Percentiles rank a stretch among this genome's conserved stretches.
Evolutionary conservation across 371 early-diverging fungal species (phyloP).

Genomic region (Mucor sp.): DNA sequence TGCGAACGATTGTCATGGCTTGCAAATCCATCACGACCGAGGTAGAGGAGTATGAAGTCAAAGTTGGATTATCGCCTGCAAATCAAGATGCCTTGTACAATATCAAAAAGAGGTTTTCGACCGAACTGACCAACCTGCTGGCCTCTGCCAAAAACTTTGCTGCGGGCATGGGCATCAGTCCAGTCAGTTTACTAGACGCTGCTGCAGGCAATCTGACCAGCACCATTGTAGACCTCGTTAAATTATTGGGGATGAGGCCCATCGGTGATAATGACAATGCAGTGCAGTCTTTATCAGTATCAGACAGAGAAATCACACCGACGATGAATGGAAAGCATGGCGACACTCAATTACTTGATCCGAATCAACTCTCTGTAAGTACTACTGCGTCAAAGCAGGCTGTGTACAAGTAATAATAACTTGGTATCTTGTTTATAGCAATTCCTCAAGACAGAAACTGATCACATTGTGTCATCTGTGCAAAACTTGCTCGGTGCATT

Average conservation of each 20-base stretch:
- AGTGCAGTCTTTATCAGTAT: not conserved
- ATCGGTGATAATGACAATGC: slow-evolving; percentile 7
- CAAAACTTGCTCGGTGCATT: slow-evolving; percentile 78
- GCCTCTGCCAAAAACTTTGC: slow-evolving; percentile 80
- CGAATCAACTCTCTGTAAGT: slow-evolving; percentile 33
- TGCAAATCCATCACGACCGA: slow-evolving; percentile 85
- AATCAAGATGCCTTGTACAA: slow-evolving; percentile 37
- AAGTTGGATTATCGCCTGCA: slow-evolving; percentile 19
- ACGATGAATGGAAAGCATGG: not conserved
- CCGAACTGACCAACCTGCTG: slow-evolving; percentile 67
- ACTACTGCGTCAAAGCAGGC: not conserved
- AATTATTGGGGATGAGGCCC: slow-evolving; percentile 58
- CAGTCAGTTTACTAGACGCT: slow-evolving; percentile 72
- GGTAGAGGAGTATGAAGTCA: slow-evolving; percentile 66
- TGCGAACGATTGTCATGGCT: slow-evolving; percentile 81
- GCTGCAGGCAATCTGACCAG: slow-evolving; percentile 79
- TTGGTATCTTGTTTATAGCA: slow-evolving; percentile 28
- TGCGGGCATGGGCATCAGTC: slow-evolving; percentile 69
- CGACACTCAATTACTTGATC: slow-evolving; percentile 5
- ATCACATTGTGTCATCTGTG: slow-evolving; percentile 84
- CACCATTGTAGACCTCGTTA: slow-evolving; percentile 77
- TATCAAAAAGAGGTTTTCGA: slow-evolving; percentile 64
- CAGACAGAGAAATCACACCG: not conserved
- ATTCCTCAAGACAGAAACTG: slow-evolving; percentile 86
- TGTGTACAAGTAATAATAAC: no score